A percentile compares a stretch with the other conserved stretches of the same genome.
Conservation (phyloP, 2,329 filamentous ascomycete genomes). For the Pseudogymnoascus sp. region DNA sequence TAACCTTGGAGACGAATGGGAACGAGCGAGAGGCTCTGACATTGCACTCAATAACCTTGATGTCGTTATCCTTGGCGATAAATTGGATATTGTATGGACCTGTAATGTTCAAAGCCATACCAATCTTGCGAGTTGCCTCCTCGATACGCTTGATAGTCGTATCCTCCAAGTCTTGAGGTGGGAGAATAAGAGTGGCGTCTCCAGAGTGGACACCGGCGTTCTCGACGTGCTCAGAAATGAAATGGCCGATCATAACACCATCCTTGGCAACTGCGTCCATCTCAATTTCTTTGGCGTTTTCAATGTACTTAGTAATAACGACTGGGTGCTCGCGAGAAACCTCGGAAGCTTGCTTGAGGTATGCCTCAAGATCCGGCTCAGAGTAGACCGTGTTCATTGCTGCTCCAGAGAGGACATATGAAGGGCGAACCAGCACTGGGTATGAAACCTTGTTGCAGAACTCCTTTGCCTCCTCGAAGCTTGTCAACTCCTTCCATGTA, state of each 20-base stretch:
- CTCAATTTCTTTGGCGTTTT: slow-evolving; percentile 98
- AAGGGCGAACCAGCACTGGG: slow-evolving; percentile 89
- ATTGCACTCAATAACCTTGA: slow-evolving; percentile 99
- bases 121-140: slow-evolving; percentile 93
- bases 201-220: slow-evolving; percentile 98
- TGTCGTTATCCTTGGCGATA: slow-evolving; percentile 98
- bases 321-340: slow-evolving; percentile 95
- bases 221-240: slow-evolving; percentile 97
- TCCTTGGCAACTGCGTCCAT: slow-evolving; percentile 96
- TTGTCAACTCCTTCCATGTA: slow-evolving; percentile 95
- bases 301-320: slow-evolving; percentile 98
- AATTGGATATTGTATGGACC: slow-evolving; percentile 99
- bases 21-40: slow-evolving; percentile 93
- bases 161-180: slow-evolving; percentile 83
- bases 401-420: slow-evolving; percentile 92
- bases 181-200: slow-evolving; percentile 90
- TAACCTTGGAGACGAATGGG: slow-evolving; percentile 97
- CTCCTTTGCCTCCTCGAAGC: slow-evolving; percentile 77
- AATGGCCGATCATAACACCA: slow-evolving; percentile 86
- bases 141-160: slow-evolving; percentile 89
- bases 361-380: slow-evolving; percentile 81
- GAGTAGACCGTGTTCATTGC: slow-evolving; percentile 99
- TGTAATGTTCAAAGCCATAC: slow-evolving; percentile 86
- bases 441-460: slow-evolving; percentile 90
- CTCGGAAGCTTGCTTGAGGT: slow-evolving; percentile 82